Base-by-base conservation (phyloP, 148 eudicot species). In the Vaccinium darrowii region DNA sequence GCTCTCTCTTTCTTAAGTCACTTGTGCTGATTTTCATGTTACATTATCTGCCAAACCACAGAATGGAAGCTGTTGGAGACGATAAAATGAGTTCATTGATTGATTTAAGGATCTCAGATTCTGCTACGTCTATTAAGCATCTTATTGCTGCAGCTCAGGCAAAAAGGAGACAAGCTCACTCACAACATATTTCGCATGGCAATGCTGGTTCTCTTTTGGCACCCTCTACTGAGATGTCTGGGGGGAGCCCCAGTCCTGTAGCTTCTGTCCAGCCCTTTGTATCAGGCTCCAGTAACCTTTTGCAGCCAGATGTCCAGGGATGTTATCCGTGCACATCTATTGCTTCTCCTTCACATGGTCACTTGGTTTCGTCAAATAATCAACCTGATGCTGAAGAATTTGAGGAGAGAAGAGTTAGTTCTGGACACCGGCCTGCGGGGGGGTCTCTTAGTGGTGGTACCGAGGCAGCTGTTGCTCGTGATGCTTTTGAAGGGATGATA, bases 401-500 rank as follows among this genome's bases (percentile, higher is more conserved):
- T 81, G 96, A 91, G 84, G 98, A 93, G 83, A 90, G 85, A 88
- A 89, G 94, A 84, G 81, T 84, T 43, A 86, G 92, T 81, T 93
- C 92, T 49, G 95, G 91, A 54, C 92, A 87, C 58, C 90, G 80
- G 63, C 86, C 87, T 86, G 91, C 89, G 76, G 94, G 87, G 67
- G 91, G 91, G 76, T 89, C 94, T 19, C 92, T 95, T 53, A 97
- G 98, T 89, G 98, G 98, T 73, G 98, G 93, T 60, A 97, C 98
- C 56, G 99, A 97, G 83, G 99, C 99, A 74, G 96, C 99, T 86
- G 96, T 97, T 92, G 96, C 98, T 76, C 98, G 99, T 80, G 99
- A 97, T 91, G 96, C 99, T 86, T 97, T 97, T 88, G 99, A 97
- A 89, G 99, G 99, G 82, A 97, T 97, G 99, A 94, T 97, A 88